Base-by-base conservation (phyloP, 306 rosid species). In the Vigna hirtella region DNA sequence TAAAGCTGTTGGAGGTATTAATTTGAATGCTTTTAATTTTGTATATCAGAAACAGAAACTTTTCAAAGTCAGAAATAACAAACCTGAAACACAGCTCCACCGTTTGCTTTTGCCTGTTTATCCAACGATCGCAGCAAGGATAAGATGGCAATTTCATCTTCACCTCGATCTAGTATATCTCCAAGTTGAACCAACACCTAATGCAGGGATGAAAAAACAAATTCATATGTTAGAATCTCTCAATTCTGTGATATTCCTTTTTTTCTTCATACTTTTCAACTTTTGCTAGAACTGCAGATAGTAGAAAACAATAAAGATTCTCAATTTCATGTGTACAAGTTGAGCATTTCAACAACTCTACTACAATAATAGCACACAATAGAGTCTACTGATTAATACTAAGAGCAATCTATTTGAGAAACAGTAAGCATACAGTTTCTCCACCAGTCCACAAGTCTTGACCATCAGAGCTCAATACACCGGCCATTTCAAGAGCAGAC, bases 31-130 rank as follows among this genome's bases (percentile, higher is more conserved):
- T 36, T 53, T 56, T 47, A 28, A n/a, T 32, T 32, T 42, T 61
- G 17, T 51, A 40, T 18, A 43, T 22, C 18, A 61, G 49, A 74
- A 43, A 8, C 15, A 45, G 16, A 17, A 79, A 62, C 56, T 28
- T 73, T 52, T 43, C 43, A 63, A 69, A 70, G 81, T 77, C 80
- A 61, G 84, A 81, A 74, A 72, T 0, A 69, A 61, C 86, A 49
- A 50, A 95, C 99, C 98, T 91, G 98, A 84, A 95, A 95, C 78
- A 95, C 93, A 36, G 99, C 99, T 72, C 99, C 99, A 28, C 99
- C 97, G 71, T 86, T 73, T 17, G 84, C 90, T 87, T 88, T 89
- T 38, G 99, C 98, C 78, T 93, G 98, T 62, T 79, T 86, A 57
- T 93, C 93, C 83, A 95, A 87, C 32, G 98, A 95, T 71, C 90